Base-by-base conservation (phyloP, 2,329 filamentous ascomycete genomes). In the Pseudogymnoascus sp. region DNA sequence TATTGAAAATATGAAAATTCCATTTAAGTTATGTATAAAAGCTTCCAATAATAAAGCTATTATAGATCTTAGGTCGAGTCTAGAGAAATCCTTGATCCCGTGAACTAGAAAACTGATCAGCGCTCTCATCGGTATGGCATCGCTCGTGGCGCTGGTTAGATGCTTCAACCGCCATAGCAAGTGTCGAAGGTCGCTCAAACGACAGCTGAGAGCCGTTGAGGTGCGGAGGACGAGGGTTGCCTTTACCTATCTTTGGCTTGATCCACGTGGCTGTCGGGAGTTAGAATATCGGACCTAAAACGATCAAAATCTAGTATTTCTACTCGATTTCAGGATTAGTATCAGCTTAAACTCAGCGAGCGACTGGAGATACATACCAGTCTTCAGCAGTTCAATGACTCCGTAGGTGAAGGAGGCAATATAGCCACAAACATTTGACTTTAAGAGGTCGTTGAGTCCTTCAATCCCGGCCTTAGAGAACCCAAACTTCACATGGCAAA, bases 201-300 rank as follows among this genome's bases (percentile, higher is more conserved):
- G 38, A 41, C 38, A 41, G 38, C 38, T 41, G 38, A 41, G 38
- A 41, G 38, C 38, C 15, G 38, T 41, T 41, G 38, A 41, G 38
- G 38, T 41, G 38, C 9, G 15, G 38, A 41, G 38, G 38, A 21
- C 38, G 38, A 41, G 38, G 38, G 38, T 41, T 41, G 15, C 38
- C 38, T 15, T 41, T 41, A n/a, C n/a, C n/a, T n/a, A 33, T 63
- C 62, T 63, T 63, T 63, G 44, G 62, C 60, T 31, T 15, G 27
- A 35, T 63, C 48, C 35, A 63, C 48, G 21, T 63, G 51, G 48
- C 44, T 64, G 41, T 63, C 58, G 36, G 42, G 63, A 58, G 39
- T 64, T 36, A 63, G 38, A n/a, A 64, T 21, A 60, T 60, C 55
- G 61, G 63, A 64, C 61, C 41, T 63, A 33, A 63, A 63, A 63